Base-by-base conservation (phyloP, 2,329 filamentous ascomycete genomes). In the Fusarium graminum region DNA sequence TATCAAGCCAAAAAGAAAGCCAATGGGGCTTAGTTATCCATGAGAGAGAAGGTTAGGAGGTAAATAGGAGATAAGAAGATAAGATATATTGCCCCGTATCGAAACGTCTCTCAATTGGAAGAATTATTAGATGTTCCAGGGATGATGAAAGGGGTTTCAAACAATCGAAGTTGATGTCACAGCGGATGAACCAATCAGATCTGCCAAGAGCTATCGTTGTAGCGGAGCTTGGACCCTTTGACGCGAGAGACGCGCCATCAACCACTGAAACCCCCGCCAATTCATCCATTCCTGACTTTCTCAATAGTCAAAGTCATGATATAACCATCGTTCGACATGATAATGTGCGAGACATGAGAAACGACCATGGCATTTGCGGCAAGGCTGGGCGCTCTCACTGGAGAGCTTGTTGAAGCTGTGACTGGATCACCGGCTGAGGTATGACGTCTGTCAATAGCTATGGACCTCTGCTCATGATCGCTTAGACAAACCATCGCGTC, bases 341-440 rank as follows among this genome's bases (percentile, higher is more conserved):
- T 38, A 41, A 63, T 51, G 52, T 25, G 44, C 36, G 34, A 40
- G 46, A 49, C 43, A 68, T 71, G 67, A 72, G 50, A 62, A 34
- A 34, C 25, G 36, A 59, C 14, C 36, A 96, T 97, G 92, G 87
- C 92, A 34, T 89, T 91, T 77, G 83, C 88, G 70, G 87, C 89
- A 66, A 85, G 82, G 74, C 78, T 94, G 55, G 85, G 83, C 45
- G 81, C 83, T 55, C 82, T 94, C 70, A 88, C 87, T 2, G 90
- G 92, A 63, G 88, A 93, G 74, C 85, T 97, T 30, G 84, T 96
- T 62, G 82, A 85, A 39, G 82, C 85, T 40, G 80, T 93, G 61
- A 84, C 88, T 13, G 82, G 82, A n/a, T 80, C 83, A 39, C 80
- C 84, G 41, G 67, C 78, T 29, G 80, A 86, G 78, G 88, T 88